These are phyloP conservation scores for Parafenestella ontariensis DNA, from an alignment of 2,329 filamentous ascomycete species.

Conservation along the genomic window DNA sequence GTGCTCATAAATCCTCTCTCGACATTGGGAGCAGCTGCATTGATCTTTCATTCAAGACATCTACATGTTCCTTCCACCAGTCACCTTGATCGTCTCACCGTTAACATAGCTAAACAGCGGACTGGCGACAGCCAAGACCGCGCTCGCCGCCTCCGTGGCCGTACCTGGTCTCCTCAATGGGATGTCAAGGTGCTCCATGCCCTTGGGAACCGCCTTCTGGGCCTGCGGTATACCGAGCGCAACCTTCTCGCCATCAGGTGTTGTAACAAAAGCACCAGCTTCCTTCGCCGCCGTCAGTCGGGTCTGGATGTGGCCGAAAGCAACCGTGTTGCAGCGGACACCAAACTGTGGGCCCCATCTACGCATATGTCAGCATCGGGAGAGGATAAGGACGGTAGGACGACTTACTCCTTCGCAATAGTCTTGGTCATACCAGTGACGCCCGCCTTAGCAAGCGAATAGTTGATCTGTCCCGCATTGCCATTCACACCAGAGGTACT, in stretches of 20 bases:
- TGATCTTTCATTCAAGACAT: not conserved
- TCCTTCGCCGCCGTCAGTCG: constrained; percentile 85
- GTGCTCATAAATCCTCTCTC: not conserved
- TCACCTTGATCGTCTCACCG: constrained; percentile 87
- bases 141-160: constrained; percentile 79
- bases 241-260: constrained; percentile 70
- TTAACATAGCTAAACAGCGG: constrained; percentile 85
- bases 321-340: constrained; percentile 82
- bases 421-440: constrained; percentile 85
- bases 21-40: not conserved
- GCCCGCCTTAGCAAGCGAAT: constrained; percentile 83
- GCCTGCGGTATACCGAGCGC: constrained; percentile 53
- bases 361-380: constrained; percentile 8
- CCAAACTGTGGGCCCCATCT: constrained; percentile 82
- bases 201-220: constrained; percentile 50
- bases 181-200: constrained; percentile 68
- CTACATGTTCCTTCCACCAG: constrained; percentile 73
- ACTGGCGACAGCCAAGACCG: constrained; percentile 79
- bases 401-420: constrained; percentile 74
- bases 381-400: not conserved
- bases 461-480: constrained; percentile 92
- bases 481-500: constrained; percentile 83
- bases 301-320: constrained; percentile 83
- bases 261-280: constrained; percentile 78
- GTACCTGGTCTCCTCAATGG: constrained; percentile 78